phyloP scores from a whole-genome alignment of 2,329 filamentous ascomycete genomes.

The Aspergillus sp. region DNA sequence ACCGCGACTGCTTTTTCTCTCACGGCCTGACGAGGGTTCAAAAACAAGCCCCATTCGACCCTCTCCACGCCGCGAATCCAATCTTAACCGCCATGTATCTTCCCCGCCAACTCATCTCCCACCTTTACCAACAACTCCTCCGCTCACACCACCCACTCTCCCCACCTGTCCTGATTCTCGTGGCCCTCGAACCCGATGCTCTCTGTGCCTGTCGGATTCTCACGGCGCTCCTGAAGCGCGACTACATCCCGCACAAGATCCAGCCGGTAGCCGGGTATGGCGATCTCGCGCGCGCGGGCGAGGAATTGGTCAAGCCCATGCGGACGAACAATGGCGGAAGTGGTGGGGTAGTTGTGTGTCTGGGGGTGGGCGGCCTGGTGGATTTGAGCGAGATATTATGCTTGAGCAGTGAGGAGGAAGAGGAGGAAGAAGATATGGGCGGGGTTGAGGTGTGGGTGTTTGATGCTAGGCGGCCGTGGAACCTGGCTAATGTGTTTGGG shows the following conservation, averaged over 20 bases:
- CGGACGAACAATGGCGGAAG: constrained; percentile 79
- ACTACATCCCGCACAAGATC: constrained; percentile 97
- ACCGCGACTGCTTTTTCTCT: background rate
- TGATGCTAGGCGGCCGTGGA: constrained; percentile 91
- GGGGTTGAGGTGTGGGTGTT: constrained; percentile 96
- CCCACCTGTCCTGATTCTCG: constrained; percentile 86
- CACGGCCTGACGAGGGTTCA: background rate
- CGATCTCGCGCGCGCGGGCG: constrained; percentile 78
- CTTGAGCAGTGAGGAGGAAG: constrained; percentile 64
- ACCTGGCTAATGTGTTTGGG: constrained; percentile 89
- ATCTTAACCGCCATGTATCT: constrained; percentile 73
- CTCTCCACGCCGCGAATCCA: constrained; percentile 9
- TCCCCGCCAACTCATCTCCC: constrained; percentile 82
- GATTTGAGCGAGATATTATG: constrained; percentile 81
- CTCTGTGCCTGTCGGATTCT: constrained; percentile 94
- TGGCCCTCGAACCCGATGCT: constrained; percentile 90
- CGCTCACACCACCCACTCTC: constrained; percentile 85
- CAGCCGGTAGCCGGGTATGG: constrained; percentile 91
- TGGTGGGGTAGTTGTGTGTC: constrained; percentile 85
- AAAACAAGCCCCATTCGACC: background rate
- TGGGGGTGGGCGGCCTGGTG: constrained; percentile 89
- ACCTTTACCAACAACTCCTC: constrained; percentile 87
- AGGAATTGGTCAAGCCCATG: constrained; percentile 80
- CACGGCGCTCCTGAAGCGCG: constrained; percentile 88
- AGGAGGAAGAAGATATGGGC: constrained; percentile 64